A percentile compares a stretch with the other conserved stretches of the same genome.
Evolutionary conservation across 2,329 filamentous ascomycete species (phyloP).

Genomic region (Fusarium irregulare): DNA sequence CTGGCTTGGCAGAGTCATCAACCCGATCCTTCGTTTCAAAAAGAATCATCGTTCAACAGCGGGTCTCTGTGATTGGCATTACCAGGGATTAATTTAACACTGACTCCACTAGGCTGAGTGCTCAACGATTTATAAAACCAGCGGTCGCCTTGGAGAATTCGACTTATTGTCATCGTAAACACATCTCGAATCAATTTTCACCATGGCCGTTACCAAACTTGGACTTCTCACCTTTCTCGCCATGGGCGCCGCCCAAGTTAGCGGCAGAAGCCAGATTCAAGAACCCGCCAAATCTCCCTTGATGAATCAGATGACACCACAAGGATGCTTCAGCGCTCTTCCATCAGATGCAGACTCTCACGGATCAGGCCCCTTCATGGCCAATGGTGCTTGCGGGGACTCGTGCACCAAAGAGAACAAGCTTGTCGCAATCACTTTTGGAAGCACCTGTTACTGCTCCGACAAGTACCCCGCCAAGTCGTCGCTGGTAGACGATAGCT

Average conservation of each 20-base stretch:
- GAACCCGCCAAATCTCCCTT: neutral
- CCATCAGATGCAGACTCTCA: neutral
- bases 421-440: conserved; percentile 6
- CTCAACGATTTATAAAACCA: neutral
- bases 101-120: neutral
- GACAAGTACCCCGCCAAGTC: conserved; percentile 19
- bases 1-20: neutral
- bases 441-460: conserved; percentile 26
- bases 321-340: conserved; percentile 32
- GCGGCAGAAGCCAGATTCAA: conserved; percentile 51
- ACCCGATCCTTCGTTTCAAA: conserved; percentile 19
- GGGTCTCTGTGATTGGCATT: neutral
- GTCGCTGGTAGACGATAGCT: conserved; percentile 16
- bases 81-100: neutral
- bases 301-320: neutral
- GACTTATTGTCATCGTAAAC: neutral
- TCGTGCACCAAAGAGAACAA: neutral
- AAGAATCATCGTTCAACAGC: neutral
- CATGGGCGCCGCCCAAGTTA: neutral
- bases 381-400: neutral
- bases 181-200: neutral
- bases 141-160: neutral
- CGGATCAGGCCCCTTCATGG: neutral
- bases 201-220: neutral
- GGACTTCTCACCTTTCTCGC: neutral